These are phyloP conservation scores for Leonotis leonurus DNA, from an alignment of 257 asterid genomes.

Conservation along the genomic window DNA sequence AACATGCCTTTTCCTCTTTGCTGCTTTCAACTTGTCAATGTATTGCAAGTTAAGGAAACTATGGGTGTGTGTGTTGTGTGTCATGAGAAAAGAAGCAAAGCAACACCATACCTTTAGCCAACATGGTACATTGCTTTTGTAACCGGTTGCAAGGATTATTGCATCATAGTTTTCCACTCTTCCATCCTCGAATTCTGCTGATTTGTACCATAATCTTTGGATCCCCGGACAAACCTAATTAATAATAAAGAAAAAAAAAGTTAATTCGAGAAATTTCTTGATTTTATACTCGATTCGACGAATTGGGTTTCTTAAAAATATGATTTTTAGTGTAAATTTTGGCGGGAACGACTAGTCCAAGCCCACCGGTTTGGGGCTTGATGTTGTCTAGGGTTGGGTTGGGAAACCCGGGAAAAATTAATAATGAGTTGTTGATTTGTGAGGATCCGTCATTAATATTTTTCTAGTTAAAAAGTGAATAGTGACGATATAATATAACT, in stretches of 20 bases:
- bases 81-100: background rate
- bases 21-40: background rate
- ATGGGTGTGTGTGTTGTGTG: background rate
- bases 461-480: too few relatives aligned
- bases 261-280: background rate
- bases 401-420: too few relatives aligned
- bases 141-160: slow-evolving; percentile 65
- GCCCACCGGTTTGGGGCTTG: too few relatives aligned
- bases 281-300: too few relatives aligned
- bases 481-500: too few relatives aligned
- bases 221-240: slow-evolving; percentile 47
- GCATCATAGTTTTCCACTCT: slow-evolving; percentile 44
- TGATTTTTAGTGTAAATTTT: too few relatives aligned
- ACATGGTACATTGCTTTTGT: slow-evolving; percentile 66
- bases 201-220: slow-evolving; percentile 29
- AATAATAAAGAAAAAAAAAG: background rate
- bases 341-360: too few relatives aligned
- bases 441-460: too few relatives aligned
- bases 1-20: slow-evolving; percentile 13
- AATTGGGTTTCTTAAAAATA: too few relatives aligned
- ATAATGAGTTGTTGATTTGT: too few relatives aligned
- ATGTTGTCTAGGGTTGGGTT: too few relatives aligned
- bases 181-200: slow-evolving; percentile 52
- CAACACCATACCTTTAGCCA: slow-evolving; percentile 44
- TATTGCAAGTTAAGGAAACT: background rate